Conservation (phyloP, 106 monocot species). For the Platanthera zijinensis region DNA sequence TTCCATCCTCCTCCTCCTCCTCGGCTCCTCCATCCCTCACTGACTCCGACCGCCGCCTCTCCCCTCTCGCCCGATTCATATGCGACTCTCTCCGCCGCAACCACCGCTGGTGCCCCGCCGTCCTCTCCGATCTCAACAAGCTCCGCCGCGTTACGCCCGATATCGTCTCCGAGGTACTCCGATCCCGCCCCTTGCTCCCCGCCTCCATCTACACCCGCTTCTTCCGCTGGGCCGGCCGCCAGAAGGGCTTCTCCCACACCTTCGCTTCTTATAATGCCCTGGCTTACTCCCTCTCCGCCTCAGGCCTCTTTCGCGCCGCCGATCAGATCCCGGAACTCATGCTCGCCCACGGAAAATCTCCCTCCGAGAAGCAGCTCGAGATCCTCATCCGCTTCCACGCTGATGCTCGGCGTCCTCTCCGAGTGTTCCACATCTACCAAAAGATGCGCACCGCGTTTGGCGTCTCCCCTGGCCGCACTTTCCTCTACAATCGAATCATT, state of each 20-base stretch:
- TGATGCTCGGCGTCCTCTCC: slow-evolving; percentile 48
- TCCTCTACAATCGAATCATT: slow-evolving; percentile 71
- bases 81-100: slow-evolving; percentile 68
- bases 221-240: slow-evolving; percentile 78
- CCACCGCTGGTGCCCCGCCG: slow-evolving; percentile 50
- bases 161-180: slow-evolving; percentile 75
- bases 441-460: slow-evolving; percentile 49
- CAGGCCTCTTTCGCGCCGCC: slow-evolving; percentile 44
- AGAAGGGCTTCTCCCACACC: slow-evolving; percentile 66
- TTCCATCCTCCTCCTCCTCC: slow-evolving; percentile 1
- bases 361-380: slow-evolving; percentile 81
- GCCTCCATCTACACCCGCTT: slow-evolving; percentile 51
- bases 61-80: slow-evolving; percentile 78
- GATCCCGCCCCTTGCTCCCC: slow-evolving; percentile 25
- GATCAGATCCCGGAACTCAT: slow-evolving; percentile 81
- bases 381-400: slow-evolving; percentile 74
- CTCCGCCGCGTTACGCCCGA: slow-evolving; percentile 74
- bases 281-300: slow-evolving; percentile 42
- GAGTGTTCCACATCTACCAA: slow-evolving; percentile 39
- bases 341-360: slow-evolving; percentile 50
- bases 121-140: slow-evolving; percentile 74
- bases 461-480: slow-evolving; percentile 42
- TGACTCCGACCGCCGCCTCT: slow-evolving; percentile 49
- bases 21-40: slow-evolving; percentile 11
- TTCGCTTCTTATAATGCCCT: slow-evolving; percentile 81